A percentile compares a stretch with the other conserved stretches of the same genome.
Conservation (phyloP, 1,284 basidiomycete genomes). For the Moniliella sp. region DNA sequence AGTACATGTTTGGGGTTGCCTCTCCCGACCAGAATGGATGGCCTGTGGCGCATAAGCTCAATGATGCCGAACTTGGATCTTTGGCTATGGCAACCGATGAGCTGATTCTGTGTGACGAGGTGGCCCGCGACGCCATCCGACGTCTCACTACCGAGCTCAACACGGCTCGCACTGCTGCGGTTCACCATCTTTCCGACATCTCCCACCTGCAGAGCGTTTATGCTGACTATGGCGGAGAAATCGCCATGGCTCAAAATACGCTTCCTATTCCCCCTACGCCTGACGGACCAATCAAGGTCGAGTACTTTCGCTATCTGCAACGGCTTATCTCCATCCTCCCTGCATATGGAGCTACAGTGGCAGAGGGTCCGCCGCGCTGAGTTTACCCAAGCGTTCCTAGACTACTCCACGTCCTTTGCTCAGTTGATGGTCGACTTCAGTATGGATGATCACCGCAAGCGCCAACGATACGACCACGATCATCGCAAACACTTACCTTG, state of each 20-base stretch:
- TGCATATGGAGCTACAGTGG: constrained; percentile 71
- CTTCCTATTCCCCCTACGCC: no score
- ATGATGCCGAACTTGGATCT: neutral
- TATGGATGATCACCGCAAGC: neutral
- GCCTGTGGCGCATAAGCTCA: constrained; percentile 19
- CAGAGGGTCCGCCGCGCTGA: constrained; percentile 71
- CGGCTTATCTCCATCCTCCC: constrained; percentile 71
- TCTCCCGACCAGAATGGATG: constrained; percentile 18
- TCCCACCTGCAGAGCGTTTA: neutral
- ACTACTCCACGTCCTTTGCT: constrained; percentile 18
- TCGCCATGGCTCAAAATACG: no score
- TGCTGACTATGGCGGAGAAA: neutral
- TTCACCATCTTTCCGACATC: neutral
- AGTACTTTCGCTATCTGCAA: constrained; percentile 68
- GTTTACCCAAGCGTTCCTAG: constrained; percentile 38
- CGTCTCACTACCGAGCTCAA: neutral
- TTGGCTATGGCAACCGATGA: neutral
- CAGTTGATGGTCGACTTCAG: constrained; percentile 25
- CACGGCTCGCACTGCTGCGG: neutral
- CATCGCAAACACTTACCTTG: neutral
- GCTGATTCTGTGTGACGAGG: neutral
- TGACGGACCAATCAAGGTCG: no score
- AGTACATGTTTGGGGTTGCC: constrained; percentile 10
- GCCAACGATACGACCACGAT: neutral
- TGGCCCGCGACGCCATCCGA: neutral